Conservation (phyloP, 2,329 filamentous ascomycete genomes). For the Raffaelea arxii region DNA sequence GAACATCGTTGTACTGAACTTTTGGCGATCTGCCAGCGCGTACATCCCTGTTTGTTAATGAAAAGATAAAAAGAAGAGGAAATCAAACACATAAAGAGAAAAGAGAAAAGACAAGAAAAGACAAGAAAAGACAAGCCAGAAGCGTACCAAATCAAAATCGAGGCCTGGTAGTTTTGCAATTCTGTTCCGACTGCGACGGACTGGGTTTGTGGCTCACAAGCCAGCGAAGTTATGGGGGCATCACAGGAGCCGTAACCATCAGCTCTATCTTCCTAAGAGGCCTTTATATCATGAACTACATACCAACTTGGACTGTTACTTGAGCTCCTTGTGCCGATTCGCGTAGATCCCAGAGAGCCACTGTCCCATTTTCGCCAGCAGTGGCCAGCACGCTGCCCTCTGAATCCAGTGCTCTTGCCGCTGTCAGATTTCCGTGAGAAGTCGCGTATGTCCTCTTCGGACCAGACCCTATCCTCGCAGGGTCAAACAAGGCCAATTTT, state of each 20-base stretch:
- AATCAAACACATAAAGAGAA: too few relatives aligned
- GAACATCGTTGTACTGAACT: slow-evolving; percentile 52
- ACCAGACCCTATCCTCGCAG: slow-evolving; percentile 41
- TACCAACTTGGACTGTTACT: slow-evolving; percentile 33
- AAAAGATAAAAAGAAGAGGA: background rate
- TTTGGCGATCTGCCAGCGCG: slow-evolving; percentile 36
- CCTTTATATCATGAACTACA: slow-evolving; percentile 20
- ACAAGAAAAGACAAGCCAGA: background rate
- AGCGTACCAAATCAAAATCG: slow-evolving; percentile 49
- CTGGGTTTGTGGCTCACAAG: slow-evolving; percentile 45
- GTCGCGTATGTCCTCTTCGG: slow-evolving; percentile 38
- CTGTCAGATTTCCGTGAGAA: slow-evolving; percentile 54
- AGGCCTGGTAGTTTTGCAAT: slow-evolving; percentile 52
- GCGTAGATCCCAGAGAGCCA: slow-evolving; percentile 58
- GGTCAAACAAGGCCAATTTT: slow-evolving; percentile 56
- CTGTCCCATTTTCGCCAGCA: slow-evolving; percentile 60
- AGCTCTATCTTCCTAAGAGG: slow-evolving; percentile 4
- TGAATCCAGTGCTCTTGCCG: slow-evolving; percentile 44
- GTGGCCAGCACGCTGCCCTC: slow-evolving; percentile 51
- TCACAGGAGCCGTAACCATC: slow-evolving; percentile 11
- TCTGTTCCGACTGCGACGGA: slow-evolving; percentile 66
- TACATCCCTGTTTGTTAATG: slow-evolving; percentile 40
- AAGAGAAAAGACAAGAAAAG: background rate
- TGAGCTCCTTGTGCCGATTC: slow-evolving; percentile 24
- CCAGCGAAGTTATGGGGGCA: slow-evolving; percentile 49